These are phyloP conservation scores for Alternaria dauci DNA, from an alignment of 2,329 filamentous ascomycete genomes.

Conservation along the genomic window DNA sequence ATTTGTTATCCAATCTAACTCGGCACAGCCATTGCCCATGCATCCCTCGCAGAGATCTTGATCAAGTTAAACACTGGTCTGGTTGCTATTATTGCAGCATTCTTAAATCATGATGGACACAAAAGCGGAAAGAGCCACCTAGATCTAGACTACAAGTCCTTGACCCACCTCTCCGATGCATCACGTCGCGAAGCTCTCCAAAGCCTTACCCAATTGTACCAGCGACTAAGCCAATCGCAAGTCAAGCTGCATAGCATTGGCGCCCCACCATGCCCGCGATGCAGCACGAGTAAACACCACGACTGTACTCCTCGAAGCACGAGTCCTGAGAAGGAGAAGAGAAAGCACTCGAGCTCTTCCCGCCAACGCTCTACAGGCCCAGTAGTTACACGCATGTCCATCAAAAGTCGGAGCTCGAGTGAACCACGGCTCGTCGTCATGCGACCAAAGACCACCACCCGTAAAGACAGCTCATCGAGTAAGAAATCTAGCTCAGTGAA, in stretches of 20 bases:
- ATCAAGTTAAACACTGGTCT: slow-evolving; percentile 59
- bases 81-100: slow-evolving; percentile 56
- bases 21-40: slow-evolving; percentile 54
- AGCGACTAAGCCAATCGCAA: slow-evolving; percentile 50
- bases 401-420: slow-evolving; percentile 35
- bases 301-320: slow-evolving; percentile 30
- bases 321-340: slow-evolving; percentile 36
- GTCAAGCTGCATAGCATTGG: slow-evolving; percentile 39
- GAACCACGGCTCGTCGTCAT: slow-evolving; percentile 51
- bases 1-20: slow-evolving; percentile 3
- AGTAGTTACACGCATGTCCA: slow-evolving; percentile 43
- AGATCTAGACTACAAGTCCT: slow-evolving; percentile 54
- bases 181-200: slow-evolving; percentile 56
- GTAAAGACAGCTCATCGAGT: slow-evolving; percentile 36
- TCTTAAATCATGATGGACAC: slow-evolving; percentile 48
- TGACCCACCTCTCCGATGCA: slow-evolving; percentile 56
- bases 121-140: slow-evolving; percentile 41
- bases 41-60: slow-evolving; percentile 56
- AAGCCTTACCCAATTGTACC: slow-evolving; percentile 53
- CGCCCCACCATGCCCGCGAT: slow-evolving; percentile 29
- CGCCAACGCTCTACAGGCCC: slow-evolving; percentile 36
- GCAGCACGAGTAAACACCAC: slow-evolving; percentile 36
- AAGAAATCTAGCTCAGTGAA: slow-evolving; percentile 34
- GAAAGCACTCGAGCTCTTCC: slow-evolving; percentile 25
- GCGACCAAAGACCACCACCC: slow-evolving; percentile 39